These are phyloP conservation scores for Boletellus ananas DNA, from an alignment of 768 basidiomycete species.

Conservation along the genomic window DNA sequence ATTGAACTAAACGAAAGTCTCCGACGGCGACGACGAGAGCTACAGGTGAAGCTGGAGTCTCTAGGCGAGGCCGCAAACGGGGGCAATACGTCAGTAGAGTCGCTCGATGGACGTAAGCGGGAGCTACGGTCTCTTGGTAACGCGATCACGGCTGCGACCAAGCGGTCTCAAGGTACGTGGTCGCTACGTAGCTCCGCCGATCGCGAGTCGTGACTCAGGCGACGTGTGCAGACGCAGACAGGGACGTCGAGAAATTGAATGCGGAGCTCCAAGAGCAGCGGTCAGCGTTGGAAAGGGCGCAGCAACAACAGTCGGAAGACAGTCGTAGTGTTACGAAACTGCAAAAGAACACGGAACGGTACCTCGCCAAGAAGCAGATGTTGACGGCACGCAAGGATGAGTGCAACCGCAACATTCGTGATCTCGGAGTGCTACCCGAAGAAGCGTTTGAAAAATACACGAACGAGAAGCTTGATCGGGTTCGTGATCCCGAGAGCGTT, in stretches of 20 bases:
- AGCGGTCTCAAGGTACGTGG: conserved; percentile 54
- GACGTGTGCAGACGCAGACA: conserved; percentile 56
- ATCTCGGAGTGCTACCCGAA: conserved; percentile 93
- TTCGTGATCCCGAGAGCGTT: conserved; percentile 34
- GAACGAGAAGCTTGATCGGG: conserved; percentile 81
- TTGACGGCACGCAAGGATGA: conserved; percentile 83
- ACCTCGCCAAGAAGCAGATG: conserved; percentile 89
- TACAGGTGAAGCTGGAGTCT: conserved; percentile 70
- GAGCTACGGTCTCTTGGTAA: conserved; percentile 67
- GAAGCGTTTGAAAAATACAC: conserved; percentile 97
- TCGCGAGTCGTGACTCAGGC: neutral
- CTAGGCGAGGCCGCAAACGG: conserved; percentile 60
- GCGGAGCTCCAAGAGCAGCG: conserved; percentile 65
- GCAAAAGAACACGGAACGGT: conserved; percentile 94
- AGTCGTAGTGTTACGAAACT: conserved; percentile 81
- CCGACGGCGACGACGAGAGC: conserved; percentile 72
- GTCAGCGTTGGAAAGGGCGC: conserved; percentile 63
- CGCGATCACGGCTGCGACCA: conserved; percentile 61
- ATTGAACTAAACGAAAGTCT: conserved; percentile 93
- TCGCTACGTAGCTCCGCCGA: neutral
- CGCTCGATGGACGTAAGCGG: conserved; percentile 61
- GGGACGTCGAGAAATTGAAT: conserved; percentile 60
- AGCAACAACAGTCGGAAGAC: conserved; percentile 84
- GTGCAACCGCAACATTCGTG: conserved; percentile 92
- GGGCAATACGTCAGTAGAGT: conserved; percentile 55